These are phyloP conservation scores for Blumeriella jaapii DNA, from an alignment of 2,329 filamentous ascomycete genomes.

Conservation along the genomic window DNA sequence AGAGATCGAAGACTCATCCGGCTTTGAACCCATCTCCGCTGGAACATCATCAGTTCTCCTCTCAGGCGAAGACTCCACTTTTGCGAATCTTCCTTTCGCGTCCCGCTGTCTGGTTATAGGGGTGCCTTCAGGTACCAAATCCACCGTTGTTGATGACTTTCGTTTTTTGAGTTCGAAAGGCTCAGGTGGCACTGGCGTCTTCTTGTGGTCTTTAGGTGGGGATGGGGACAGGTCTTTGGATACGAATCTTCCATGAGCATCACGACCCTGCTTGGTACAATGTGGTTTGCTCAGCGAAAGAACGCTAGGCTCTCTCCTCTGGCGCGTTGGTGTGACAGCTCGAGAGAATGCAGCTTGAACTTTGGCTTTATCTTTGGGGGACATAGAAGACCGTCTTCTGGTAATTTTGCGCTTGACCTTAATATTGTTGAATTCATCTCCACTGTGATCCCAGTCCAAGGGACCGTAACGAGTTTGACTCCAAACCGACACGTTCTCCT, in stretches of 20 bases:
- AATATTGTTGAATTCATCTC: conserved; percentile 11
- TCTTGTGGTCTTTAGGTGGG: background rate
- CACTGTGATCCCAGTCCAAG: conserved; percentile 13
- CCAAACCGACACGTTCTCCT: conserved; percentile 11
- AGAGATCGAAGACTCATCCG: background rate
- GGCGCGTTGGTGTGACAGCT: background rate
- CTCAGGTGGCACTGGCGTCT: conserved; percentile 5
- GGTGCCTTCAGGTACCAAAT: background rate
- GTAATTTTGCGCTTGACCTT: conserved; percentile 8
- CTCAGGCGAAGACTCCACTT: no score
- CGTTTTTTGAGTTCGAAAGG: background rate
- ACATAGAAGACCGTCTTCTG: conserved; percentile 2
- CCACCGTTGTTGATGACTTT: background rate
- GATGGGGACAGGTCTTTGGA: background rate
- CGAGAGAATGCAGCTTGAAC: background rate
- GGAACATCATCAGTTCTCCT: background rate
- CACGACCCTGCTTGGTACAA: background rate
- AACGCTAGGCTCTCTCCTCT: background rate
- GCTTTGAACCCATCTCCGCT: background rate
- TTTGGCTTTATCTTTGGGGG: conserved; percentile 1
- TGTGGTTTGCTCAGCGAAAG: background rate
- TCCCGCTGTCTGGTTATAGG: conserved; percentile 6
- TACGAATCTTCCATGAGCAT: conserved; percentile 6
- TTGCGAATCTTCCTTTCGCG: conserved; percentile 10
- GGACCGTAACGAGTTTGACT: conserved; percentile 10